These are phyloP conservation scores for Rhododendron kiyosumense DNA, from an alignment of 148 eudicot species.

Conservation along the genomic window DNA sequence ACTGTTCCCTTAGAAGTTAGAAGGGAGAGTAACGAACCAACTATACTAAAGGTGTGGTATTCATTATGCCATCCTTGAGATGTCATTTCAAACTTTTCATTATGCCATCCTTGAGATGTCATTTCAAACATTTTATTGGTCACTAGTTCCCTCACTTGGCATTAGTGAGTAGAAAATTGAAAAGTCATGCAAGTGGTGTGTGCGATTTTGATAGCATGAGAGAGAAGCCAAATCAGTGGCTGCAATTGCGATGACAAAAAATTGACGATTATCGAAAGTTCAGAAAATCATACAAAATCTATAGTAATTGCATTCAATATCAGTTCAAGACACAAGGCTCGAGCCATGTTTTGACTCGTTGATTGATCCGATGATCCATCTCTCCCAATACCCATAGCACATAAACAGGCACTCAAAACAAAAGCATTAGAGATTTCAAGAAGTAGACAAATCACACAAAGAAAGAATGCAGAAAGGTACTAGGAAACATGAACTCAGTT, in stretches of 20 bases:
- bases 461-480: background rate
- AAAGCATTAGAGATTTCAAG: background rate
- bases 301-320: background rate
- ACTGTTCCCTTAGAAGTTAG: no score
- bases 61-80: no score
- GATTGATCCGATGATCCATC: background rate
- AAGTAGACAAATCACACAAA: background rate
- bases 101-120: background rate
- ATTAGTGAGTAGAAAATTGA: background rate
- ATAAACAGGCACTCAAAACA: background rate
- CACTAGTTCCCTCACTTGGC: background rate
- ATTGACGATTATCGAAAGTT: background rate
- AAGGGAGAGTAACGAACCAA: no score
- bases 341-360: background rate
- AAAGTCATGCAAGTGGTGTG: background rate
- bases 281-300: background rate
- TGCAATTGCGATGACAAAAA: background rate
- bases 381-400: background rate
- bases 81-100: no score
- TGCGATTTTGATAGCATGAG: background rate
- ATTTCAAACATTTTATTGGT: background rate
- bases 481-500: background rate
- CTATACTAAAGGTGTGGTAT: no score
- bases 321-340: background rate
- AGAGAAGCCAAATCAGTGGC: background rate